These are phyloP conservation scores for Aspergillus carbonarius DNA, from an alignment of 2,329 filamentous ascomycete species.

Conservation along the genomic window DNA sequence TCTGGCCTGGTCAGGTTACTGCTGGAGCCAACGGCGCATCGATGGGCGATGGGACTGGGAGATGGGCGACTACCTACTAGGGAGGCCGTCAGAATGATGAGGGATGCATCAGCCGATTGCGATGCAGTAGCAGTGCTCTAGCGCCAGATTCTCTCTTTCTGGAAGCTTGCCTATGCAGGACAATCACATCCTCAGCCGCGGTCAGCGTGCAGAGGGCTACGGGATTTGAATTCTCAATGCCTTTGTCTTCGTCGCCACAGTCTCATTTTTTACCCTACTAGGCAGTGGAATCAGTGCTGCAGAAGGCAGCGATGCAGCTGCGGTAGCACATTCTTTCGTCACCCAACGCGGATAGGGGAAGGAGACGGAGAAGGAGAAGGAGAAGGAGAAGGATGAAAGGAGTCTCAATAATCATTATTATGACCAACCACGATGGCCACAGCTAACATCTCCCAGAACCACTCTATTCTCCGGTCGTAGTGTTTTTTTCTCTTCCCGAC, in stretches of 20 bases:
- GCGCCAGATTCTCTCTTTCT: slow-evolving; percentile 1
- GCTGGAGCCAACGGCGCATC: not conserved
- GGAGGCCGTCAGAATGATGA: slow-evolving; percentile 3
- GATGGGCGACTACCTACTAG: not conserved
- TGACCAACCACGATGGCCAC: not conserved
- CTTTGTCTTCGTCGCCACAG: not conserved
- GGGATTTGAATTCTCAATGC: not conserved
- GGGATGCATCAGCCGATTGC: not conserved
- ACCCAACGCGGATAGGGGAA: not conserved
- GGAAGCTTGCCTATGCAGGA: slow-evolving; percentile 2
- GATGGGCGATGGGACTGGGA: not conserved
- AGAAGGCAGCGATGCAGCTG: not conserved
- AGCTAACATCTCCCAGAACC: not conserved
- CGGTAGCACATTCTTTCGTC: not conserved
- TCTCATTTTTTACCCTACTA: not conserved
- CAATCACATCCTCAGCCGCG: not conserved
- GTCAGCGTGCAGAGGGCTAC: not conserved
- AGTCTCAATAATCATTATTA: not conserved
- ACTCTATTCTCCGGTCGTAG: not conserved
- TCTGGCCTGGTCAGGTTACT: not conserved
- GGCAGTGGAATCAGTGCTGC: not conserved
- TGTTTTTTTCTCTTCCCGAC: not conserved
- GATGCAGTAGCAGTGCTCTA: slow-evolving; percentile 1
- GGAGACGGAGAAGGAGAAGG: not conserved
- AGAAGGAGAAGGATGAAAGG: not conserved